Evolutionary conservation across 108 stramenopile genomes (phyloP).

Genomic region (Conticribra weissflogii): DNA sequence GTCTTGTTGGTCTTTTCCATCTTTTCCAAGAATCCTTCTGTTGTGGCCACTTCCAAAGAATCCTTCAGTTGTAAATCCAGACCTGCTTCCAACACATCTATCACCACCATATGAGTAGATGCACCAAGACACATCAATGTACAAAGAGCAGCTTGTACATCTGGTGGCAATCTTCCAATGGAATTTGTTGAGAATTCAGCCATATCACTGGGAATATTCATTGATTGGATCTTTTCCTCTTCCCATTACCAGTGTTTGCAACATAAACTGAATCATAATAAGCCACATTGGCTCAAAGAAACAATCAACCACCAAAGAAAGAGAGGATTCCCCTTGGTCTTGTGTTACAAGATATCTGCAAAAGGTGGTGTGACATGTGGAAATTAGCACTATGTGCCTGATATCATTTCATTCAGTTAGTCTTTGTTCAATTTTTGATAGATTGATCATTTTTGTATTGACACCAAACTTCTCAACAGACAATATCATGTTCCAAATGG

Average conservation of each 20-base stretch:
- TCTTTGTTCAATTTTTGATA: slow-evolving; percentile 12
- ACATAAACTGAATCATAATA: no score
- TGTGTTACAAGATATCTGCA: slow-evolving; percentile 13
- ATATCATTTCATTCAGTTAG: slow-evolving; percentile 26
- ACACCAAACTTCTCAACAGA: no score
- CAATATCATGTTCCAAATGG: no score
- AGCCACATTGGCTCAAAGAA: slow-evolving; percentile 1
- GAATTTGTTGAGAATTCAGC: no score
- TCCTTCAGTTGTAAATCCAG: slow-evolving; percentile 2
- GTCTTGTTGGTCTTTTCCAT: slow-evolving; percentile 8
- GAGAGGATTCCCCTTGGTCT: slow-evolving; percentile 27
- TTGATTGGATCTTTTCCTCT: no score
- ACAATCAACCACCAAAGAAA: slow-evolving; percentile 17
- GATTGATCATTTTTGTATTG: neutral
- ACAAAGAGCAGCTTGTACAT: slow-evolving; percentile 10
- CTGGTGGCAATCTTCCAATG: slow-evolving; percentile 9
- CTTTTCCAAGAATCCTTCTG: slow-evolving; percentile 1
- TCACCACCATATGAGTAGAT: slow-evolving; percentile 2
- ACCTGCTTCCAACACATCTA: slow-evolving; percentile 10
- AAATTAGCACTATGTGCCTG: slow-evolving; percentile 5
- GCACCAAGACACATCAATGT: slow-evolving; percentile 16
- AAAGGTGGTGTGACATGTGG: slow-evolving; percentile 12
- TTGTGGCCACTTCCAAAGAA: neutral
- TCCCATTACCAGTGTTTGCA: no score
- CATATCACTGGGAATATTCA: slow-evolving; percentile 15